Conservation (phyloP, 371 early-diverging fungal species). For the Rhizomucor pusillus region DNA sequence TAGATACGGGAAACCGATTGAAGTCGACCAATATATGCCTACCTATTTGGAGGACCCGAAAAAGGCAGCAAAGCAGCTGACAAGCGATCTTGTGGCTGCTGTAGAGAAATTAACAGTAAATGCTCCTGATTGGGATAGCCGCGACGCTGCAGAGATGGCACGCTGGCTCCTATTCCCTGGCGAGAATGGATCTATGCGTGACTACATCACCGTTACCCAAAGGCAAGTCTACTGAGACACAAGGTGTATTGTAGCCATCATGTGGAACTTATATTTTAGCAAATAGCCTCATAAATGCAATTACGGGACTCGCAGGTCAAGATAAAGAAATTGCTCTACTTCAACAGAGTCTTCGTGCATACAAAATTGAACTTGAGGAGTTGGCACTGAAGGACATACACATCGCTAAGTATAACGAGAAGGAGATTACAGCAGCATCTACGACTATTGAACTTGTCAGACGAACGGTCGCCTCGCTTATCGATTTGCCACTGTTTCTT, state of each 20-base stretch:
- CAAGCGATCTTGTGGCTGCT: conserved; percentile 32
- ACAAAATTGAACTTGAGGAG: conserved; percentile 39
- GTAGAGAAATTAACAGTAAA: conserved; percentile 45
- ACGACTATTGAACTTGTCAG: conserved; percentile 38
- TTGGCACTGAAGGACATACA: conserved; percentile 38
- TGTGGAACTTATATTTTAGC: too few relatives aligned
- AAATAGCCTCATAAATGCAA: conserved; percentile 49
- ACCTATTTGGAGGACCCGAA: conserved; percentile 45
- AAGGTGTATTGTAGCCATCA: not conserved
- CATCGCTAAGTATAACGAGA: conserved; percentile 50
- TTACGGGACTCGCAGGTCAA: conserved; percentile 22
- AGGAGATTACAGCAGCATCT: conserved; percentile 36
- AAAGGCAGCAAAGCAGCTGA: conserved; percentile 49
- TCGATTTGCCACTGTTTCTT: conserved; percentile 53
- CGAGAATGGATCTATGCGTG: conserved; percentile 37
- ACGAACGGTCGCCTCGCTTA: conserved; percentile 33
- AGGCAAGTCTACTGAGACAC: conserved; percentile 23
- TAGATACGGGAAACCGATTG: conserved; percentile 55
- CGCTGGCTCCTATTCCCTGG: conserved; percentile 48
- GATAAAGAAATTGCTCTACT: conserved; percentile 30
- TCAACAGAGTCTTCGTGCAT: conserved; percentile 38
- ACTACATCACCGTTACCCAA: conserved; percentile 52
- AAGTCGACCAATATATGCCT: conserved; percentile 40
- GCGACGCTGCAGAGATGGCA: conserved; percentile 50
- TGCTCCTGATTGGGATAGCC: conserved; percentile 52